Evolutionary conservation across 768 basidiomycete genomes (phyloP), one percentile per base, ranked within the genome.

Genomic region (Agaricus subrufescens): DNA sequence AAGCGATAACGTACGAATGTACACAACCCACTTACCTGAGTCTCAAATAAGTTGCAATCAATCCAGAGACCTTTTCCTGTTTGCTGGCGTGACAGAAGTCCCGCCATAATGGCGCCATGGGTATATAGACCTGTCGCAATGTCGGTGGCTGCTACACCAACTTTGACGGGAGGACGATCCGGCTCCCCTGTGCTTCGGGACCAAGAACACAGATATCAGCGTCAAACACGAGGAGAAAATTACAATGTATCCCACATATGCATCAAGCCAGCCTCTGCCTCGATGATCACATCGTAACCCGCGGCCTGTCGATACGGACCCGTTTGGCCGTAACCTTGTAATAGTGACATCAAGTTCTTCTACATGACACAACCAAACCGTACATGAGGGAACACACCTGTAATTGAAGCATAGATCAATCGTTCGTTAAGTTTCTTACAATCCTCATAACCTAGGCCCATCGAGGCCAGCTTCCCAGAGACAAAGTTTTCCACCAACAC

Each of bases 141-240:
- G 70, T 94, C 95, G 11, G 94, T 96, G 4, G 87, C 87, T 1
- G 95, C 94, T 27, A 97, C 94, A 8, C 95, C 95, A n/a, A 96
- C 94, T 70, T 98, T 97, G 65, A 83, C 86, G 3, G 94, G 95
- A 14, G 84, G 81, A 9, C 93, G 85, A 63, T 88, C 86, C 8
- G 86, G 78, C 71, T 96, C 95, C 49, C 94, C 94, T 14, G 94
- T 98, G 61, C 90, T 92, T 60, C 11, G 2, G 11, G 34, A 26
- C 50, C 26, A 46, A 48, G 11, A 5, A 27, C 15, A 43, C 30
- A 19, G 11, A 19, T 45, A 45, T 50, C 39, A 50, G 25, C 23
- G 11, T 11, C n/a, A 14, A 23, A 31, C 30, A 45, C 46, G 27
- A 26, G 19, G 54, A 25, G 60, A 12, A 47, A 14, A 54, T 42